Evolutionary conservation across 176 grass and related monocot genomes (phyloP), one percentile per base, ranked within the genome.

Genomic region (Canna indica): DNA sequence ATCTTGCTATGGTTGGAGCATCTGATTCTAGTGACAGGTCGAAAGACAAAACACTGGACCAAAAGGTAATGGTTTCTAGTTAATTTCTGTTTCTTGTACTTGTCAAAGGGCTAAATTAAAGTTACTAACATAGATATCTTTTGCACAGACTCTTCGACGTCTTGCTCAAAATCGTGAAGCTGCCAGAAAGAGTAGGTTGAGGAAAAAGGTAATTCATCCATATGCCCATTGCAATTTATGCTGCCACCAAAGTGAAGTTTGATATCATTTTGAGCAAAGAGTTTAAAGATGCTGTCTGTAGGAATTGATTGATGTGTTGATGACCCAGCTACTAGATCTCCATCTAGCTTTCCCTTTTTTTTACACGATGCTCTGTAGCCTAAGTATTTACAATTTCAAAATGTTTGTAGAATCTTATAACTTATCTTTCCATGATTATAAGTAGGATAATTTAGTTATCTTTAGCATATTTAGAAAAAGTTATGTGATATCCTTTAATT

Each of bases 91-190:
- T 4, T 76, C 45, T 16, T 32, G 12, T 47, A 64, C 1, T 28
- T 20, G 33, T 66, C 16, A 64, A 14, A 9, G 15, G 10, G 18
- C 42, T 76, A 32, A 20, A 54, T 13, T 3, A 74, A 56, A 22
- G 31, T n/a, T n/a, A 53, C 28, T 60, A 39, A 70, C 14, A 47
- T 32, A 72, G 6, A 82, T 73, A 31, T 34, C 76, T 76, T 69
- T 54, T 73, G 48, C 71, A 29, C 65, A 99, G 94, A 76, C 86
- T 70, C 28, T 90, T 63, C 86, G 94, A 15, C 88, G 94, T 34
- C 86, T 99, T 73, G 94, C 94, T 72, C 94, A 99, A 85, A 99
- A 99, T 82, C 94, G 89, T 3, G 94, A 99, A 69, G 94, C 94
- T 73, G 94, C 94, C 68, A 90, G 94, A 76, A 99, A 99, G 73